A percentile compares a stretch with the other conserved stretches of the same genome.
phyloP scores from a whole-genome alignment of 2,329 filamentous ascomycete genomes.

The Fusarium sp. region DNA sequence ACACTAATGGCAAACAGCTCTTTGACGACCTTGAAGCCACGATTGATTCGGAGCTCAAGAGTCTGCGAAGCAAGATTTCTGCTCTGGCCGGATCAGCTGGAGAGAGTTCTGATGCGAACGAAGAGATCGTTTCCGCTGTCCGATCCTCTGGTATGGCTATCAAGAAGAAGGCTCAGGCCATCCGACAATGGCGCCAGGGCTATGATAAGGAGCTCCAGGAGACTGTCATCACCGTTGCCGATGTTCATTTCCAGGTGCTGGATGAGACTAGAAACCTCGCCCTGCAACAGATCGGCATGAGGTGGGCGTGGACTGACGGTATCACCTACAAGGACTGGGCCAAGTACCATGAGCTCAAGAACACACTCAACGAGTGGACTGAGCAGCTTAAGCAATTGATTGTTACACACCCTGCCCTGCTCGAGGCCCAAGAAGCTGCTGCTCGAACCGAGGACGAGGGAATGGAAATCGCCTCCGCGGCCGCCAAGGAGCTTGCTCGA shows the following conservation, averaged over 20 bases:
- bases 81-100: constrained; percentile 71
- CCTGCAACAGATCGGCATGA: constrained; percentile 91
- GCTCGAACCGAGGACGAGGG: constrained; percentile 81
- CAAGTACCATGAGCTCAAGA: constrained; percentile 91
- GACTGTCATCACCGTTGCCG: constrained; percentile 80
- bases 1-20: constrained; percentile 75
- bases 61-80: constrained; percentile 78
- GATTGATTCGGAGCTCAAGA: constrained; percentile 73
- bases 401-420: constrained; percentile 79
- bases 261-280: constrained; percentile 87
- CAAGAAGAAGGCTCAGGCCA: constrained; percentile 81
- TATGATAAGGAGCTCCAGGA: constrained; percentile 79
- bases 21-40: constrained; percentile 78
- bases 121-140: constrained; percentile 65
- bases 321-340: constrained; percentile 98
- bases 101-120: constrained; percentile 60
- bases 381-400: constrained; percentile 84
- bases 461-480: constrained; percentile 83
- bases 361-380: constrained; percentile 87
- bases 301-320: constrained; percentile 95
- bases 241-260: constrained; percentile 85
- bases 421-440: constrained; percentile 76
- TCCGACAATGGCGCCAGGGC: constrained; percentile 81
- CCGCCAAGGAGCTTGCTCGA: constrained; percentile 83
- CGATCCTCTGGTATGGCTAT: constrained; percentile 79